These are phyloP conservation scores for Penstemon eatonii DNA, from an alignment of 257 asterid genomes.

Conservation along the genomic window DNA sequence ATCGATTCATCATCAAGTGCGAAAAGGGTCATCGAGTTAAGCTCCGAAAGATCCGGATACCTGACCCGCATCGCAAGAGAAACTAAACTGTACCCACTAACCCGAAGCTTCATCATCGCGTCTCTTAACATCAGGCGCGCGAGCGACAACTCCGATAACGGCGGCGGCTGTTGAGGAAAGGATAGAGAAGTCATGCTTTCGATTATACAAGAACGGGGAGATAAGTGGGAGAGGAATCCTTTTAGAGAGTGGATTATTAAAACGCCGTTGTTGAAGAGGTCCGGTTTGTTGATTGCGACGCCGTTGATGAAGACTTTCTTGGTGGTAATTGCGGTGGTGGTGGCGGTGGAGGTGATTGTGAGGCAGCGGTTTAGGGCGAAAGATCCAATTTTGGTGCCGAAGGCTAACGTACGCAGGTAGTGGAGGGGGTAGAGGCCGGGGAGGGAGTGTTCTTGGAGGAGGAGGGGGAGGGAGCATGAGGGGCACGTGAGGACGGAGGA, in stretches of 20 bases:
- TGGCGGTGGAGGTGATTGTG: conserved; percentile 56
- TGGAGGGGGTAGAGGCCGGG: conserved; percentile 66
- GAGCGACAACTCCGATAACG: conserved; percentile 34
- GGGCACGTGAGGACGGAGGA: conserved; percentile 74
- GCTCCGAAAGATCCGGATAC: conserved; percentile 49
- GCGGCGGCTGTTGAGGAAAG: conserved; percentile 48
- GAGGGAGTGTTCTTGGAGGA: conserved; percentile 71
- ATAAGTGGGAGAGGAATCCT: conserved; percentile 66
- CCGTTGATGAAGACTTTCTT: conserved; percentile 63
- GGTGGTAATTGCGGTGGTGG: conserved; percentile 21
- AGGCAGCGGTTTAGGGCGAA: conserved; percentile 64
- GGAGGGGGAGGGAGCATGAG: conserved; percentile 60
- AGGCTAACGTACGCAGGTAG: conserved; percentile 53
- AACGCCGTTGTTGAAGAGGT: conserved; percentile 66
- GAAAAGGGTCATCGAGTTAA: conserved; percentile 62
- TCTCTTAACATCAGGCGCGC: conserved; percentile 57
- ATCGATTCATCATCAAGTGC: conserved; percentile 66
- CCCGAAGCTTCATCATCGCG: conserved; percentile 59
- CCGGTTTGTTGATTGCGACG: conserved; percentile 56
- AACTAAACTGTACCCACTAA: conserved; percentile 53
- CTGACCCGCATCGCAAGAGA: conserved; percentile 63
- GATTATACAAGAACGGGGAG: conserved; percentile 64
- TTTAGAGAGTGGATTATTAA: conserved; percentile 58
- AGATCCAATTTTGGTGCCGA: conserved; percentile 67
- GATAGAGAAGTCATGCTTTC: conserved; percentile 56